These are phyloP conservation scores for Lachnellula occidentalis DNA, from an alignment of 2,329 filamentous ascomycete genomes.

Conservation along the genomic window DNA sequence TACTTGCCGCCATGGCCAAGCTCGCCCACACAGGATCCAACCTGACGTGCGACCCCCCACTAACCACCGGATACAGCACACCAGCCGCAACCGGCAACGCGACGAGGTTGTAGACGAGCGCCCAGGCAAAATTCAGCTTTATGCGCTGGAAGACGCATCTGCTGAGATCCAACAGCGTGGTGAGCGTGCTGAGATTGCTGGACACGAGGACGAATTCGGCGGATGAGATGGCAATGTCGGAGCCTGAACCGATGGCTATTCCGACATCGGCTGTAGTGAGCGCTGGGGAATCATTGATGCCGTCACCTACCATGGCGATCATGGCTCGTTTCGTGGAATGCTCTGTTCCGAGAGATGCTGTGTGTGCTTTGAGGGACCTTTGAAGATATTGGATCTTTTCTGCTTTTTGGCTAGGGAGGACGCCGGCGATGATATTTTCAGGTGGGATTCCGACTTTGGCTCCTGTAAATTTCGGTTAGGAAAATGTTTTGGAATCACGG, in stretches of 20 bases:
- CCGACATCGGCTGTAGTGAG: constrained; percentile 76
- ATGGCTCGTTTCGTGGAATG: constrained; percentile 41
- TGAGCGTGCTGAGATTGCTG: constrained; percentile 51
- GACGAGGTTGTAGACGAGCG: constrained; percentile 58
- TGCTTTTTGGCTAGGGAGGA: constrained; percentile 78
- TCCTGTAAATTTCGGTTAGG: too few species aligned
- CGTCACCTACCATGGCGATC: constrained; percentile 81
- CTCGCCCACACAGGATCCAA: constrained; percentile 81
- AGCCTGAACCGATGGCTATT: constrained; percentile 75
- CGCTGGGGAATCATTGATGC: constrained; percentile 81
- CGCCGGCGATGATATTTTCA: constrained; percentile 76
- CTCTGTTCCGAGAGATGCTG: constrained; percentile 2
- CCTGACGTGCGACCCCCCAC: constrained; percentile 48
- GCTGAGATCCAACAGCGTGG: constrained; percentile 55
- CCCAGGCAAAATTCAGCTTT: constrained; percentile 65
- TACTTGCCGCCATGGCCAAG: constrained; percentile 88
- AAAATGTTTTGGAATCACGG: too few species aligned
- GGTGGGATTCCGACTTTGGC: constrained; percentile 65
- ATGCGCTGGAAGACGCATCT: constrained; percentile 58
- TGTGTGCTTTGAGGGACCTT: constrained; percentile 22
- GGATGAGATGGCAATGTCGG: constrained; percentile 76
- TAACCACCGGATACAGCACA: constrained; percentile 54
- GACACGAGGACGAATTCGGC: constrained; percentile 75
- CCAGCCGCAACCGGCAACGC: constrained; percentile 63
- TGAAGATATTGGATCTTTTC: constrained; percentile 63